Percentiles rank a stretch among this genome's conserved stretches.
These are phyloP conservation scores for Paralagenidium karlingii DNA, from an alignment of 352 stramenopile species.

Conservation along the genomic window DNA sequence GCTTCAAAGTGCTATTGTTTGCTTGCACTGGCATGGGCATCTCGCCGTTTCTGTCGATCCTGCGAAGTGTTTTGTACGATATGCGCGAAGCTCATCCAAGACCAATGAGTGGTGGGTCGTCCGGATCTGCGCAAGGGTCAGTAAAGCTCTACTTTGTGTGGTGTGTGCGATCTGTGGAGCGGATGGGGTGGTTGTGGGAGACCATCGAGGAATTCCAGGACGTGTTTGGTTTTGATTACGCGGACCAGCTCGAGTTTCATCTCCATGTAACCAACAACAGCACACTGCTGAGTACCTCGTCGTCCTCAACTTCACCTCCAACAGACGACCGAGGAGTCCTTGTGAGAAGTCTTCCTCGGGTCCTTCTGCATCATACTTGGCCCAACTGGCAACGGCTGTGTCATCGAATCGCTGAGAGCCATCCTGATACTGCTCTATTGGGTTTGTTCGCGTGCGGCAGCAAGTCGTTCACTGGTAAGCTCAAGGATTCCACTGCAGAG, in stretches of 20 bases:
- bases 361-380: conserved; percentile 60
- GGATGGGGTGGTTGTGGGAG: conserved; percentile 67
- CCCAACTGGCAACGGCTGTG: conserved; percentile 68
- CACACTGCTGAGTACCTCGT: conserved; percentile 43
- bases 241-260: conserved; percentile 72
- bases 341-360: conserved; percentile 52
- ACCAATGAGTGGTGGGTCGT: conserved; percentile 30
- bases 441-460: too few relatives aligned
- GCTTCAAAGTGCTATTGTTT: conserved; percentile 46
- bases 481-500: too few relatives aligned
- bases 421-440: too few relatives aligned
- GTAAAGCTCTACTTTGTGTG: conserved; percentile 82
- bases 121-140: conserved; percentile 49
- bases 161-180: conserved; percentile 62
- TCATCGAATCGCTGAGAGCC: conserved; percentile 19
- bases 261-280: conserved; percentile 45
- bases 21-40: conserved; percentile 60
- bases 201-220: conserved; percentile 73
- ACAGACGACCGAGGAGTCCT: conserved; percentile 56
- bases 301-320: conserved; percentile 64
- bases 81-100: conserved; percentile 45
- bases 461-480: too few relatives aligned
- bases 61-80: conserved; percentile 57
- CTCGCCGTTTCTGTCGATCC: conserved; percentile 58
- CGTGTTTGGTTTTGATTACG: conserved; percentile 43